Percentiles rank a stretch among this genome's conserved stretches.
These are phyloP conservation scores for Globisporangium okanoganense DNA, from an alignment of 352 stramenopile species.

Conservation along the genomic window DNA sequence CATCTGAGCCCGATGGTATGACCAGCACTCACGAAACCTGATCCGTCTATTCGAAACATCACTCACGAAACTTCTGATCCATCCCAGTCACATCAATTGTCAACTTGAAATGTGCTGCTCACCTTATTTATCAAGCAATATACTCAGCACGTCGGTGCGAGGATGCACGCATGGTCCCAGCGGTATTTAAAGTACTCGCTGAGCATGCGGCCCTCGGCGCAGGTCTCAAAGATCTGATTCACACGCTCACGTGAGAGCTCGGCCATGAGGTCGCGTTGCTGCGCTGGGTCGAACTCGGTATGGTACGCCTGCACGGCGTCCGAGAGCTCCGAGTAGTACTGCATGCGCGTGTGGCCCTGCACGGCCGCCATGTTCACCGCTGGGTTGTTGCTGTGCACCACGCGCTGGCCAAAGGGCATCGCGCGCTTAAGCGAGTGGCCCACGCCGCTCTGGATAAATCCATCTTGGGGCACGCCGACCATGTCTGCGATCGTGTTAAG, in stretches of 20 bases:
- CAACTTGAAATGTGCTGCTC: too few species aligned
- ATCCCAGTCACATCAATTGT: too few species aligned
- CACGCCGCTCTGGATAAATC: constrained; percentile 52
- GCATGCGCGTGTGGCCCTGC: constrained; percentile 47
- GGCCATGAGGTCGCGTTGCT: constrained; percentile 41
- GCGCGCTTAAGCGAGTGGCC: constrained; percentile 57
- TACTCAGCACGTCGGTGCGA: constrained; percentile 11
- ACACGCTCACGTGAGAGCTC: constrained; percentile 3
- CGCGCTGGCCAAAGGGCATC: constrained; percentile 21
- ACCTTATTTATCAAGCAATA: too few species aligned
- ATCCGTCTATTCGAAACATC: too few species aligned
- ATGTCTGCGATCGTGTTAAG: constrained; percentile 72
- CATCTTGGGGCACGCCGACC: constrained; percentile 39
- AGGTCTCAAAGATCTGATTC: constrained; percentile 13
- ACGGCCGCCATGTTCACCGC: constrained; percentile 45
- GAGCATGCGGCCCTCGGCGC: constrained; percentile 14
- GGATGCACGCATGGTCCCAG: constrained; percentile 18
- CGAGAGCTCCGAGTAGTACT: constrained; percentile 48
- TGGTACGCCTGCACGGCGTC: constrained; percentile 51
- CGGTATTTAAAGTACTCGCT: constrained; percentile 17
- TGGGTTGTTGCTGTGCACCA: constrained; percentile 56
- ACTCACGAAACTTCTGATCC: too few species aligned
- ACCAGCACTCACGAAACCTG: too few species aligned
- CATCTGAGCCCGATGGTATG: too few species aligned
- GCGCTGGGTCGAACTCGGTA: constrained; percentile 33